Percentiles rank a stretch among this genome's conserved stretches.
Conservation (phyloP, 176 grass and related monocot genomes). For the Phragmites australis region DNA sequence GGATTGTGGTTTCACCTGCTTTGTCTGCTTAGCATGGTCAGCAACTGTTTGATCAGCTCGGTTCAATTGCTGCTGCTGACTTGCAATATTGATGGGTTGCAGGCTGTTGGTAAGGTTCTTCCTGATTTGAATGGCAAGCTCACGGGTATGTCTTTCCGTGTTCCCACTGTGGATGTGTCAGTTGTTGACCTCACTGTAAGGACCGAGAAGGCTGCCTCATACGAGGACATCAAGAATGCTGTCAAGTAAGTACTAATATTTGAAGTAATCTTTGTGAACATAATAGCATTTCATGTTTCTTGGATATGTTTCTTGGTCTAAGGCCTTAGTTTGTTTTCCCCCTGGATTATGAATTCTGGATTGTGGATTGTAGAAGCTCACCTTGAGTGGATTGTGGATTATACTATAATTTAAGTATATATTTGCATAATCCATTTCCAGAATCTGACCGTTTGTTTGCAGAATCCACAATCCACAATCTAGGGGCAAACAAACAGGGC, state of each 20-base stretch:
- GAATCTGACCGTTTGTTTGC: no score
- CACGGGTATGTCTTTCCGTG: constrained; percentile 75
- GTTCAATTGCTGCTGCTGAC: neutral
- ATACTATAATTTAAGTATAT: no score
- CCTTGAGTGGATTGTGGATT: no score
- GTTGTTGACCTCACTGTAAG: constrained; percentile 85
- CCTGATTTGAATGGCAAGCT: constrained; percentile 75
- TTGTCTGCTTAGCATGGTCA: neutral
- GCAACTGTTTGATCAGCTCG: neutral
- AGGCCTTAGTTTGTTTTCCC: no score
- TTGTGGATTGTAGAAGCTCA: no score
- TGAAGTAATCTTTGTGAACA: no score
- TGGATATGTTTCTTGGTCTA: neutral
- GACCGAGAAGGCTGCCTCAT: constrained; percentile 53
- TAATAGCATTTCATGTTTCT: no score
- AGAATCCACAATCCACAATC: no score
- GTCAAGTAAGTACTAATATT: constrained; percentile 52
- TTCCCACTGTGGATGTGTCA: constrained; percentile 73
- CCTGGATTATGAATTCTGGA: no score
- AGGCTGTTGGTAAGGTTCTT: constrained; percentile 86
- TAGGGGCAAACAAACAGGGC: no score
- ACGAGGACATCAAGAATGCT: constrained; percentile 64
- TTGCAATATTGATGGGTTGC: neutral
- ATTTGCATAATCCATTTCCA: no score
- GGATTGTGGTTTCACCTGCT: neutral